Evolutionary conservation across 2,329 filamentous ascomycete species (phyloP).

Genomic region (Biscogniauxia marginata): DNA sequence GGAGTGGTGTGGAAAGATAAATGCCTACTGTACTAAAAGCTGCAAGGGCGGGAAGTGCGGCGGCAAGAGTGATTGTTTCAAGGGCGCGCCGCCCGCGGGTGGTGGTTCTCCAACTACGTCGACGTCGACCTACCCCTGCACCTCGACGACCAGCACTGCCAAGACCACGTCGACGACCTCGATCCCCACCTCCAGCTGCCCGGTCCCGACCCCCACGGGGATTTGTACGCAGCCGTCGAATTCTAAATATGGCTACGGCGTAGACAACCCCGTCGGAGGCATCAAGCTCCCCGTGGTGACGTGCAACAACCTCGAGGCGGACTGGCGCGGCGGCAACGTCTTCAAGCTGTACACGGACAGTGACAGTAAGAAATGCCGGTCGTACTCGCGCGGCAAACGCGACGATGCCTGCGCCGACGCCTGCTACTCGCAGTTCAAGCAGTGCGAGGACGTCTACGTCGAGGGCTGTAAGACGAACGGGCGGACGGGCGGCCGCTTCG

Average conservation of each 20-base stretch:
- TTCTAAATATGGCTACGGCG: conserved; percentile 64
- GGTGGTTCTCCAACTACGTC: conserved; percentile 35
- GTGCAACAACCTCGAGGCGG: conserved; percentile 50
- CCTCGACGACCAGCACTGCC: conserved; percentile 29
- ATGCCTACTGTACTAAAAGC: conserved; percentile 41
- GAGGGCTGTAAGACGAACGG: conserved; percentile 42
- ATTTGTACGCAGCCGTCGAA: conserved; percentile 54
- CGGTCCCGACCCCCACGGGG: conserved; percentile 47
- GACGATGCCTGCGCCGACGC: conserved; percentile 48
- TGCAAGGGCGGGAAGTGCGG: conserved; percentile 33
- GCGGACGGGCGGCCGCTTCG: conserved; percentile 23
- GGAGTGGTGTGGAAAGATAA: conserved; percentile 48
- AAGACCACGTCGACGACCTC: conserved; percentile 29
- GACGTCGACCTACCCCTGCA: conserved; percentile 35
- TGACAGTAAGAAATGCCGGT: conserved; percentile 42
- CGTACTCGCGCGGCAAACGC: conserved; percentile 40
- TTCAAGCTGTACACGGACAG: conserved; percentile 53
- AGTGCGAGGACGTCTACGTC: conserved; percentile 49
- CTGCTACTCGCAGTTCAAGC: conserved; percentile 51
- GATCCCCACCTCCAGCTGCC: conserved; percentile 32
- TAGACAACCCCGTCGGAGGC: conserved; percentile 55
- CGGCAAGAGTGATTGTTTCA: conserved; percentile 43
- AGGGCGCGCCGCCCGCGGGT: conserved; percentile 40
- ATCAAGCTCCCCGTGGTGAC: conserved; percentile 52
- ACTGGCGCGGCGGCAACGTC: conserved; percentile 39